Evolutionary conservation across 768 basidiomycete species (phyloP), one percentile per base, ranked within the genome.

Genomic region (Gloeopeniophorella convolvens): DNA sequence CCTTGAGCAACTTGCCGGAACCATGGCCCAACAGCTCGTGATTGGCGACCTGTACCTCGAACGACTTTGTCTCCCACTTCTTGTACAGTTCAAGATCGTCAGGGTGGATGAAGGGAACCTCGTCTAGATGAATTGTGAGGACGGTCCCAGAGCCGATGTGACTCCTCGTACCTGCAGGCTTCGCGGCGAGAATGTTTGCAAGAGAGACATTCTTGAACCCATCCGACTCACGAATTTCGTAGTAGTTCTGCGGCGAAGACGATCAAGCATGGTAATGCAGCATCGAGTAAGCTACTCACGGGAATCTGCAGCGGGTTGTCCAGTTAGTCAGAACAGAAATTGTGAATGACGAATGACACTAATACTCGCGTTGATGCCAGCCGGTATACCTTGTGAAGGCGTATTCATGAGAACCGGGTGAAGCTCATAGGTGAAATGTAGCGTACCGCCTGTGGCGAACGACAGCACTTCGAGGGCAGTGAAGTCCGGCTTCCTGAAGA

Each of bases 151-250:
- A 4, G 1, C 4, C 10, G 23, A 21, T 36, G 26, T 12, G 40
- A 20, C 13, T 15, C 15, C 31, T 26, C 76, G 50, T 61, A 87
- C 86, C 82, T 0, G 87, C 87, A 13, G 85, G 82, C 66, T 91
- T 91, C n/a, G 90, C 90, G 10, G 87, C 78, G 30, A 92, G 77
- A 45, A 92, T 82, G 66, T 92, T 92, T 1, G 84, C 80, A 23
- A 92, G 74, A 0, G 85, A 88, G 32, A 93, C 90, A 59, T 93
- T 93, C 71, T 93, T 93, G 70, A 92, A 93, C 0, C 91, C 91
- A 30, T 74, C 72, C 3, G 79, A 75, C 63, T 89, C 90, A 35
- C 91, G 77, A 54, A 93, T 77, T 51, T 89, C 79, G 59, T 89
- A 91, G 59, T 91, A 90, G 59, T 89, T 89, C 77, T 82, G 57